Evolutionary conservation across 2,329 filamentous ascomycete genomes (phyloP).

Genomic region (Clonostachys rhizophaga): DNA sequence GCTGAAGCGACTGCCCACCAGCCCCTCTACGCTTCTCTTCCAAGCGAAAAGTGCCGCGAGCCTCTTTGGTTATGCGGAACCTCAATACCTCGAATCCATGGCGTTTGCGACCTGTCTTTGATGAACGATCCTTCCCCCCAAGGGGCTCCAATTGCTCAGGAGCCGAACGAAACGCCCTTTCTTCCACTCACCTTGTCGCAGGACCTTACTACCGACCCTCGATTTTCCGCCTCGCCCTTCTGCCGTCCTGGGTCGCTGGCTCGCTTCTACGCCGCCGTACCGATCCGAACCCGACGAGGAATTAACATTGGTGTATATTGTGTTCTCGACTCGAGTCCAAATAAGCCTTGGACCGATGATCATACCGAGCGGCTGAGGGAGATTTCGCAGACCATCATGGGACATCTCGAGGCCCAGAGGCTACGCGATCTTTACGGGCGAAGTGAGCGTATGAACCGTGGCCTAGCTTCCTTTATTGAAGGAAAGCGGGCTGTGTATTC

Average conservation of each 20-base stretch:
- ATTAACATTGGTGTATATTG: slow-evolving; percentile 35
- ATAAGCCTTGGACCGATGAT: slow-evolving; percentile 12
- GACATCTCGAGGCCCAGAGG: slow-evolving; percentile 23
- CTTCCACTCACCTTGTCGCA: slow-evolving; percentile 9
- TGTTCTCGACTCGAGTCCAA: slow-evolving; percentile 13
- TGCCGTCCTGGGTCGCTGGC: slow-evolving; percentile 11
- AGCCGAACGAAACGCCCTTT: not conserved
- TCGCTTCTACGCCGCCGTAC: slow-evolving; percentile 33
- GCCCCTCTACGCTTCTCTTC: slow-evolving; percentile 18
- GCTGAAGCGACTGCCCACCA: slow-evolving; percentile 41
- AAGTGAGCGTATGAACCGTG: slow-evolving; percentile 27
- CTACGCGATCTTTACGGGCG: slow-evolving; percentile 16
- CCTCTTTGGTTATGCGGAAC: slow-evolving; percentile 19
- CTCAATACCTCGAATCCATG: slow-evolving; percentile 18
- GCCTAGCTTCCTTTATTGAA: slow-evolving; percentile 26
- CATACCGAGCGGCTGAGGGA: slow-evolving; percentile 15
- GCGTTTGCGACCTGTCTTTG: slow-evolving; percentile 16
- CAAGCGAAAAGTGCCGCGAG: slow-evolving; percentile 4
- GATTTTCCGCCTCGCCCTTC: slow-evolving; percentile 16
- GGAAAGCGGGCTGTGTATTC: slow-evolving; percentile 8
- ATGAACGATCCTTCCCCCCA: too few species aligned
- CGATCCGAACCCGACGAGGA: slow-evolving; percentile 29
- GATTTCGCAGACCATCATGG: slow-evolving; percentile 23
- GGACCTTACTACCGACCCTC: slow-evolving; percentile 22
- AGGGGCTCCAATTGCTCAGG: not conserved